A percentile compares a stretch with the other conserved stretches of the same genome.
These are phyloP conservation scores for Botrytis tulipae DNA, from an alignment of 2,329 filamentous ascomycete genomes.

Conservation along the genomic window DNA sequence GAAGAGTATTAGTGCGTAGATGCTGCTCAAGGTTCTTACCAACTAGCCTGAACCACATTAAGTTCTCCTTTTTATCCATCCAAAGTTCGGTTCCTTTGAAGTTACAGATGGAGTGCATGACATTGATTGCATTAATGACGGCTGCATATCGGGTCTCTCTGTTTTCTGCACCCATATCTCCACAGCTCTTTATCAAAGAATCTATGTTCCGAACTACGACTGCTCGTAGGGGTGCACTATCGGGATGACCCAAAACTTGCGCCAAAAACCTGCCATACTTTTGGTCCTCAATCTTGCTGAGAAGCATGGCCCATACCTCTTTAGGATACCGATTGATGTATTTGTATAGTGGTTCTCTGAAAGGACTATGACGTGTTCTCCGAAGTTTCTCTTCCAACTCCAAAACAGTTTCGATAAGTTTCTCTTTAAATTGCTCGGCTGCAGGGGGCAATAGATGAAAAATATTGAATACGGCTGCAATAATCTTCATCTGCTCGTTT, in stretches of 20 bases:
- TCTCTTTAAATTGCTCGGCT: constrained; percentile 86
- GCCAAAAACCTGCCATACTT: constrained; percentile 89
- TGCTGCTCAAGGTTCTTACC: constrained; percentile 78
- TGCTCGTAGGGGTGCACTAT: constrained; percentile 72
- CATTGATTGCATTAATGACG: constrained; percentile 83
- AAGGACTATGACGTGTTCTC: constrained; percentile 86
- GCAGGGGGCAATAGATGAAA: constrained; percentile 93
- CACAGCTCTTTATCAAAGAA: constrained; percentile 65
- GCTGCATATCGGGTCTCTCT: constrained; percentile 68
- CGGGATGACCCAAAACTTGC: constrained; percentile 75
- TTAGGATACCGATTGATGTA: constrained; percentile 92
- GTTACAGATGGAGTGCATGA: constrained; percentile 74
- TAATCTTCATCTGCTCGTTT: constrained; percentile 87
- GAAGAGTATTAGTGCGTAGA: constrained; percentile 67
- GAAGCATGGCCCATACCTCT: constrained; percentile 79
- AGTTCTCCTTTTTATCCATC: constrained; percentile 65
- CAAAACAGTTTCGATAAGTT: constrained; percentile 85
- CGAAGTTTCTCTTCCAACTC: constrained; percentile 82
- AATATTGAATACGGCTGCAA: constrained; percentile 91
- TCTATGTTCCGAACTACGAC: constrained; percentile 72
- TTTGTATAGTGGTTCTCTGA: constrained; percentile 84
- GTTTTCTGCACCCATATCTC: constrained; percentile 61
- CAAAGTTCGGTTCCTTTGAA: constrained; percentile 62
- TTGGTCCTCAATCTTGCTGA: constrained; percentile 76
- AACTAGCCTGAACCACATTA: constrained; percentile 60